A percentile compares a stretch with the other conserved stretches of the same genome.
Conservation (phyloP, 176 grass and related monocot genomes). For the Luzula sylvatica region DNA sequence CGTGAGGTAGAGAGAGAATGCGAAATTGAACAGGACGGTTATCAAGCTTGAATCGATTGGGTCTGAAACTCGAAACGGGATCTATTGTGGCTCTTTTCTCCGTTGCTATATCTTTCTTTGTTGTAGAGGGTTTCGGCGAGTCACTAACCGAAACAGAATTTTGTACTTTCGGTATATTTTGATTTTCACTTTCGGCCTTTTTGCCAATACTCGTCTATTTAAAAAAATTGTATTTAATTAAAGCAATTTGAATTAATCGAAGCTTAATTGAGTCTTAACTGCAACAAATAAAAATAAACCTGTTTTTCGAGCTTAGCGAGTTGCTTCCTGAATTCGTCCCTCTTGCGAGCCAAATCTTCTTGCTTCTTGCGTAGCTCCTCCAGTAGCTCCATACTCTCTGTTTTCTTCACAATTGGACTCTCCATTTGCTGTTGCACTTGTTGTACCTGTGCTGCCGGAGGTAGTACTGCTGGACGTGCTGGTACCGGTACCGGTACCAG, state of each 20-base stretch:
- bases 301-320: constrained; percentile 80
- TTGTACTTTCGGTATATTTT: not conserved
- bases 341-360: constrained; percentile 78
- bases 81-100: constrained; percentile 12
- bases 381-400: constrained; percentile 65
- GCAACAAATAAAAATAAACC: constrained; percentile 30
- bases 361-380: constrained; percentile 97
- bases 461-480: constrained; percentile 35
- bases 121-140: constrained; percentile 26
- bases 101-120: constrained; percentile 29
- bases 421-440: constrained; percentile 1
- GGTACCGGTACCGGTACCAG: constrained; percentile 24
- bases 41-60: constrained; percentile 73
- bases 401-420: constrained; percentile 43
- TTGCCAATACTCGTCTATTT: constrained; percentile 8
- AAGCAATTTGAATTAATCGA: no score
- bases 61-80: constrained; percentile 11
- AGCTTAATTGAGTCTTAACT: no score
- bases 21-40: constrained; percentile 73
- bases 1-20: constrained; percentile 72
- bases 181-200: constrained; percentile 13
- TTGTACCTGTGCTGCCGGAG: constrained; percentile 23
- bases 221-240: no score
- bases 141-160: not conserved
- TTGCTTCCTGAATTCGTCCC: constrained; percentile 73